phyloP scores from a whole-genome alignment of 768 basidiomycete species.

The Mycena crocata region DNA sequence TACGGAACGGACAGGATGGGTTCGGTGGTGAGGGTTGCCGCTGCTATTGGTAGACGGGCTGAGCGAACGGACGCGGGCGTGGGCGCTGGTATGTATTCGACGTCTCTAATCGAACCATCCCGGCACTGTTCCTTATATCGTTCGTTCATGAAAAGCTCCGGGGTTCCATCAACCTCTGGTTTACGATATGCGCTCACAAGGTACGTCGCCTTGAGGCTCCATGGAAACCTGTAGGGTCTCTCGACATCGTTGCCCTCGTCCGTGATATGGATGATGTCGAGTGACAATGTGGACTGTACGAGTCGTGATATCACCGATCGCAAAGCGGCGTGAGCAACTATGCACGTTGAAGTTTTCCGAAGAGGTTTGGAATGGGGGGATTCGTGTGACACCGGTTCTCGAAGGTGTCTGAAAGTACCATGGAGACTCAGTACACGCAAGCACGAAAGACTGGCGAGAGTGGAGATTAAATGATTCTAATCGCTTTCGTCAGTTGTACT shows the following conservation, averaged over 20 bases:
- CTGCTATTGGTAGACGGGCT: too few species aligned
- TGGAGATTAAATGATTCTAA: slow-evolving; percentile 11
- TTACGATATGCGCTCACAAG: neutral
- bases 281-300: neutral
- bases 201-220: neutral
- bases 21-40: too few species aligned
- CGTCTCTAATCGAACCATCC: too few species aligned
- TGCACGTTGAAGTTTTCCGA: neutral
- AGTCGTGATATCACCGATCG: neutral
- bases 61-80: too few species aligned
- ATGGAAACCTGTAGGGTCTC: neutral
- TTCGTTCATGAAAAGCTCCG: neutral
- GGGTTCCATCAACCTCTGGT: neutral
- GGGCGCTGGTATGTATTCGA: too few species aligned
- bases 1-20: too few species aligned
- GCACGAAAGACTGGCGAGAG: neutral
- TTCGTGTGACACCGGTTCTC: neutral
- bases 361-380: neutral
- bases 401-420: neutral
- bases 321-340: neutral
- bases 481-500: neutral
- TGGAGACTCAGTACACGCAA: slow-evolving; percentile 14
- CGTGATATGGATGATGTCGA: neutral
- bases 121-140: too few species aligned
- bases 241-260: neutral